Evolutionary conservation across 1,139 yeast genomes (phyloP), one percentile per base, ranked within the genome.

Genomic region (Taiozyma onychis): DNA sequence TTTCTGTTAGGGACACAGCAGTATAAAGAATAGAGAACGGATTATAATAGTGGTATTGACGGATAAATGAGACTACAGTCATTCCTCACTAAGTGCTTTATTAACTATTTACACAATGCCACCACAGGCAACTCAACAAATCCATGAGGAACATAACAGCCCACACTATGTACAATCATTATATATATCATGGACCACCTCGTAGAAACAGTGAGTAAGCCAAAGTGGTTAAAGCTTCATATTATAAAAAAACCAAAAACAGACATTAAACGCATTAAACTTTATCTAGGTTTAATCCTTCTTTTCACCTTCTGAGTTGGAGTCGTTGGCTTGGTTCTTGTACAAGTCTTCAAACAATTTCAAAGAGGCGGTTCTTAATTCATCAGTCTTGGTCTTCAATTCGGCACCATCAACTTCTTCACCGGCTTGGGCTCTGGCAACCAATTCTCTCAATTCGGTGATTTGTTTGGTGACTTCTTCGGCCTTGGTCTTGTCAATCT

Each of bases 341-440:
- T 91, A 90, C 77, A 91, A 85, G 77, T 88, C 88, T 80, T 90
- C 96, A 74, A 91, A 91, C 63, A 90, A 84, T 74, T 90, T 88
- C 76, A 91, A 81, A 48, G 97, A 88, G 68, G 88, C 84, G 70
- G 80, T 83, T 78, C 91, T 97, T 71, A 91, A 82, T 72, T 88
- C 97, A 67, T 90, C 97, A 64, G 93, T 83, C 89, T 91, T 90
- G 71, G 84, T 73, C 83, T 89, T 90, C 74, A 93, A 81, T 62
- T 83, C 90, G 64, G 86, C 83, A 62, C 89, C 79, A 65, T 86
- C 83, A 64, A 89, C 91, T 62, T 78, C 81, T 72, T 85, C 95
- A 71, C 97, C 96, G 62, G 91, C 78, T 78, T 91, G 97, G 61
- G 95, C 96, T 78, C 88, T 88, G 66, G 91, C 91, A 61, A 89